A percentile compares a stretch with the other conserved stretches of the same genome.
These are phyloP conservation scores for Stylosanthes scabra DNA, from an alignment of 331 rosid species.

Conservation along the genomic window DNA sequence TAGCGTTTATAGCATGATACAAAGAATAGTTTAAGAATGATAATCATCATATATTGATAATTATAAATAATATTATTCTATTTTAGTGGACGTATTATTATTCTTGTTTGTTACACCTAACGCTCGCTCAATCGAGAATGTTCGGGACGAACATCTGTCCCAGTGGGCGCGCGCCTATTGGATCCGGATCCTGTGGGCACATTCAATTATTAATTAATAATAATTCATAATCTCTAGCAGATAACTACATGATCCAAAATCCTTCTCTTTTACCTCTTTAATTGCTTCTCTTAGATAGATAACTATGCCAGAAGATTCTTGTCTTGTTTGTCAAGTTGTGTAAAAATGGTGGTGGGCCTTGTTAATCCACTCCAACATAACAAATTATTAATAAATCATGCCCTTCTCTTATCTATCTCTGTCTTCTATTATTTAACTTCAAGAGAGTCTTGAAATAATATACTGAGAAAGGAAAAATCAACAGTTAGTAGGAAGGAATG, in stretches of 20 bases:
- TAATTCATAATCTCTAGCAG: too few relatives aligned
- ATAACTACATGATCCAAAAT: background rate
- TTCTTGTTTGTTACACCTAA: background rate
- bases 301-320: slow-evolving; percentile 2
- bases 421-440: slow-evolving; percentile 4
- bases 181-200: background rate
- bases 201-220: background rate
- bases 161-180: slow-evolving; percentile 39
- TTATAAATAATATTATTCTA: too few relatives aligned
- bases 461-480: slow-evolving; percentile 26
- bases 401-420: slow-evolving; percentile 2
- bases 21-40: too few relatives aligned
- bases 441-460: background rate
- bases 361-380: slow-evolving; percentile 26
- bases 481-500: slow-evolving; percentile 45
- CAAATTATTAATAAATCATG: slow-evolving; percentile 22
- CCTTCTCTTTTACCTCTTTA: background rate
- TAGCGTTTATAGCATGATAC: too few relatives aligned
- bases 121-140: slow-evolving; percentile 16
- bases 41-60: too few relatives aligned
- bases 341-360: slow-evolving; percentile 9
- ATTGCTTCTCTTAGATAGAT: background rate
- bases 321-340: slow-evolving; percentile 16
- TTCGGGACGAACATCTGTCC: slow-evolving; percentile 7
- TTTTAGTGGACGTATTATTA: too few relatives aligned